These are phyloP conservation scores for Pseudomonodictys pantanalensis DNA, from an alignment of 495 filamentous ascomycete species.

Conservation along the genomic window DNA sequence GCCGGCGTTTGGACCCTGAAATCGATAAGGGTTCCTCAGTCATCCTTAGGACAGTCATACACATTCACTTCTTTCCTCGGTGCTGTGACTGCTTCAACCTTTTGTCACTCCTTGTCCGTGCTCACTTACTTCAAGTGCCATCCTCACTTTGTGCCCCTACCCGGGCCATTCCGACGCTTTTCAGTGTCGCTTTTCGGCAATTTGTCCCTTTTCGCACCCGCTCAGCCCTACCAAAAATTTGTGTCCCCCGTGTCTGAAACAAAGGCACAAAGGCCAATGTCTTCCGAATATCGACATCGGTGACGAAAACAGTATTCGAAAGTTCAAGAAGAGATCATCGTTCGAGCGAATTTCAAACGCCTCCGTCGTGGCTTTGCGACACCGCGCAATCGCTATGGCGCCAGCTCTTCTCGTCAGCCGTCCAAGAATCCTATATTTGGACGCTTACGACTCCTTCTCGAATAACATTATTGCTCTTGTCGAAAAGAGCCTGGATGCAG, in stretches of 20 bases:
- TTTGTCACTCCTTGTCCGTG: neutral
- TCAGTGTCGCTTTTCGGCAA: neutral
- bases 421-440: slow-evolving; percentile 67
- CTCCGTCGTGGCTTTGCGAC: neutral
- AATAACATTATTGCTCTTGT: slow-evolving; percentile 87
- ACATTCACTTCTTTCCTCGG: neutral
- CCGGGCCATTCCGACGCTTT: neutral
- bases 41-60: neutral
- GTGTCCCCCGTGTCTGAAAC: neutral
- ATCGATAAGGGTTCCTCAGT: slow-evolving; percentile 5
- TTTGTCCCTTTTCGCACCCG: too few relatives aligned
- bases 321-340: too few relatives aligned
- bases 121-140: neutral
- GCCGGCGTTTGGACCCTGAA: too few relatives aligned
- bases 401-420: slow-evolving; percentile 1
- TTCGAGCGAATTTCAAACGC: neutral
- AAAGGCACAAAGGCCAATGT: too few relatives aligned
- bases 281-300: too few relatives aligned
- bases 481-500: slow-evolving; percentile 58
- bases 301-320: too few relatives aligned
- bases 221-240: slow-evolving; percentile 5
- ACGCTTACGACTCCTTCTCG: slow-evolving; percentile 94
- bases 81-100: neutral
- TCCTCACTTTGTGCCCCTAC: neutral
- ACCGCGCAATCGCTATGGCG: slow-evolving; percentile 12